Evolutionary conservation across 345 rosid species (phyloP), one percentile per base, ranked within the genome.

Genomic region (Eucalyptus curtisii): DNA sequence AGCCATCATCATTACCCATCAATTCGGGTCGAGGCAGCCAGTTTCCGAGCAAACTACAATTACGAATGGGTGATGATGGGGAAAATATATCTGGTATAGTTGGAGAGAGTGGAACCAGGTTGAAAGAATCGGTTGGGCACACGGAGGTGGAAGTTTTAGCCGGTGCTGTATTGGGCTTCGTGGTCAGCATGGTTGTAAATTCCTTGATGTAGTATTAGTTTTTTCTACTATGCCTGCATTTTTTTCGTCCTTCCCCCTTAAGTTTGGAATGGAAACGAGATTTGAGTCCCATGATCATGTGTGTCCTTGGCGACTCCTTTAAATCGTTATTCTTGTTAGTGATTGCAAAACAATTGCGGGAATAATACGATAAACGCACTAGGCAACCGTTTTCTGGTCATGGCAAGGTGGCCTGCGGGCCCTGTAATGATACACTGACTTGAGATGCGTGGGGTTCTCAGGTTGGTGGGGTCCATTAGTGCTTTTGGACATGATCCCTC

Each of bases 71-170:
- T 52, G 85, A 88, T 84, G 86, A 76, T 37, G 82, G 82, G 82
- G 82, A 37, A 22, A 76, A 76, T 76, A 76, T 37, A 20, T 10
- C 89, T 27, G 87, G 89, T 61, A 55, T 87, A 71, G 87, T 82
- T 53, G 59, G 47, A 45, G 85, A 89, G 86, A 33, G n/a, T n/a
- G 19, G 33, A 24, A 4, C 85, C 22, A 92, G 91, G 19, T 79
- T 97, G 71, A 96, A 96, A 95, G 99, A 97, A 90, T 95, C 97
- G 61, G 92, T 96, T 64, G 99, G 99, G 37, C 99, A 95, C 90
- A 94, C 94, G 49, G 98, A 95, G 93, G 92, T 96, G 91, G 99
- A 96, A 94, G 98, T 97, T 84, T 84, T 94, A 17, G 99, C 97
- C 8, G 98, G 99, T 40, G 97, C 95, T 68, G 90, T 96, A 24